These are phyloP conservation scores for Sugiyamaella paludigena DNA, from an alignment of 1,139 yeast species.

Conservation along the genomic window DNA sequence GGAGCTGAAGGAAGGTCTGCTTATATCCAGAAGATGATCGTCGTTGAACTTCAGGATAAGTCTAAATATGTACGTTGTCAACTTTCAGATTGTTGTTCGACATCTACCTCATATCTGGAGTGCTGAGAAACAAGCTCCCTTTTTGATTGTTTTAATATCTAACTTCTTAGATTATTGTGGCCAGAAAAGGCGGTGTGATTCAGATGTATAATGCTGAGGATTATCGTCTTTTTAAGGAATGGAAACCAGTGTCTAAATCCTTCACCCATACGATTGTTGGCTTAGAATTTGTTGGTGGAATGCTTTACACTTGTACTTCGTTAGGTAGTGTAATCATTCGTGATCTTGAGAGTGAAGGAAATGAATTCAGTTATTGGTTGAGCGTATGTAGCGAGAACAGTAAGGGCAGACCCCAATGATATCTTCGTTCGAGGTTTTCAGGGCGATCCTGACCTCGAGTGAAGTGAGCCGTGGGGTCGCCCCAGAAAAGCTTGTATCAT, in stretches of 20 bases:
- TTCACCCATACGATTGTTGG: slow-evolving; percentile 37
- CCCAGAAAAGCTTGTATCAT: not conserved
- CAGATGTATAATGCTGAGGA: slow-evolving; percentile 34
- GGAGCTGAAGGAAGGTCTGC: slow-evolving; percentile 31
- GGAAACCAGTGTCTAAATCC: slow-evolving; percentile 35
- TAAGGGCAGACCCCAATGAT: slow-evolving; percentile 32
- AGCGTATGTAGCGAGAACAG: slow-evolving; percentile 13
- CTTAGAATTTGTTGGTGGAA: slow-evolving; percentile 35
- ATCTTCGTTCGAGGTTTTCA: too few species aligned
- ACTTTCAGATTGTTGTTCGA: too few species aligned
- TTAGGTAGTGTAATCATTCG: slow-evolving; percentile 47
- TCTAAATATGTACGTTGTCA: slow-evolving; percentile 27
- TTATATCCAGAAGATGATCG: slow-evolving; percentile 34
- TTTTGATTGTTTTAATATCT: not conserved
- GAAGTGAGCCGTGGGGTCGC: not conserved
- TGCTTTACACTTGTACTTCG: slow-evolving; percentile 46
- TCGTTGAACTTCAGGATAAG: slow-evolving; percentile 20
- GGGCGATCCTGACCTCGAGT: not conserved
- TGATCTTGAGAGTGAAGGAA: slow-evolving; percentile 41
- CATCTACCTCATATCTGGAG: too few species aligned
- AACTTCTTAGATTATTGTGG: slow-evolving; percentile 31
- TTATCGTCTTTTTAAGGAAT: slow-evolving; percentile 36
- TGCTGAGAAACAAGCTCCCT: too few species aligned
- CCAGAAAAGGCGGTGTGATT: slow-evolving; percentile 36
- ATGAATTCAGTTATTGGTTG: slow-evolving; percentile 17